Base-by-base conservation (phyloP, 1,139 yeast species). In the Taphrina wiesneri region DNA sequence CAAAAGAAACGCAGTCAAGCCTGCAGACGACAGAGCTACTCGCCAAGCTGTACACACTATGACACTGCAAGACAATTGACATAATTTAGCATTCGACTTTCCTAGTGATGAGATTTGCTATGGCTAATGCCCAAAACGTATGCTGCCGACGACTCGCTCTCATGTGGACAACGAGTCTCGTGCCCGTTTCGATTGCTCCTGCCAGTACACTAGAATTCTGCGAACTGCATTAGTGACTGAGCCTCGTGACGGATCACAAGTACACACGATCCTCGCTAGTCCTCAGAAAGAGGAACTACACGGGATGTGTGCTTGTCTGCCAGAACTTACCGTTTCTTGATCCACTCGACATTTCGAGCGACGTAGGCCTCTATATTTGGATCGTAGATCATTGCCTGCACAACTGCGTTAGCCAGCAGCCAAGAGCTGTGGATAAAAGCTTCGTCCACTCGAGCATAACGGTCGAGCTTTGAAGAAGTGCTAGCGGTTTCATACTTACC, bases 371-470 rank as follows among this genome's bases (percentile, higher is more conserved):
- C 63, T 23, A 23, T 34, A 17, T 36, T 21, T 3, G 47, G 28
- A 32, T 59, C 63, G 43, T 59, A 59, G 34, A 59, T 52, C 63
- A 59, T 46, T 15, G 56, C 63, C 63, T 59, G 15, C 23, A 6
- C 28, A 2, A 3, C 7, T 45, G 7, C 21, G 21, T 39, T 17
- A 39, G 45, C 15, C 6, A 15, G 15, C n/a, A 39, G 21, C 17
- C 53, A 9, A 17, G 32, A 47, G 32, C 28, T 25, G 41, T 13
- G 45, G 6, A 39, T 39, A 17, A 17, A 9, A 39, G 45, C n/a
- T 39, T 17, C 21, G 45, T 5, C 15, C 45, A 39, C 36, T 13
- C n/a, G 11, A 26, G 54, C n/a, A 9, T 25, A 25, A 36, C 51
- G 4, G 15, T 23, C n/a, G n/a, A 11, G 9, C 39, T 15, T 34